phyloP scores from a whole-genome alignment of 83 land plant genomes.

The Larix sibirica region DNA sequence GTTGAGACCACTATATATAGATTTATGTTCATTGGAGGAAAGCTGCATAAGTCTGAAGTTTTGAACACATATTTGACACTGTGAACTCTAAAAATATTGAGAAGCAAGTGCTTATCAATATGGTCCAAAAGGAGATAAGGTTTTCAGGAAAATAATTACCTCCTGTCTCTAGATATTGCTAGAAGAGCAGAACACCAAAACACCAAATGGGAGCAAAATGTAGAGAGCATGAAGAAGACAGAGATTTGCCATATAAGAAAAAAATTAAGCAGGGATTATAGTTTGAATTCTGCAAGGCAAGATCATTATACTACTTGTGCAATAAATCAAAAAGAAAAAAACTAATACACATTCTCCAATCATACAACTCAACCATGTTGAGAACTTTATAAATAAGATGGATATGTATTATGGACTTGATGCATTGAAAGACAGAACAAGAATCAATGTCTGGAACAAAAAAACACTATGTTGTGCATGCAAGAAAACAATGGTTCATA shows the following conservation, averaged over 20 bases:
- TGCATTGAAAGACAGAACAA: no score
- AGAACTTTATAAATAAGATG: neutral
- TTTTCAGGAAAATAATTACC: neutral
- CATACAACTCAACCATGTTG: neutral
- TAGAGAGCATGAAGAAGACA: neutral
- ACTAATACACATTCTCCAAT: neutral
- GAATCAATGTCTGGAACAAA: no score
- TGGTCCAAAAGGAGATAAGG: neutral
- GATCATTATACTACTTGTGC: neutral
- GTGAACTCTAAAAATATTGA: neutral
- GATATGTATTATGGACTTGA: no score
- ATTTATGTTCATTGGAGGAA: neutral
- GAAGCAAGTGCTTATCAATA: neutral
- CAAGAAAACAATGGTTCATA: neutral
- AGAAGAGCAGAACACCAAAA: neutral
- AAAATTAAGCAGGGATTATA: neutral
- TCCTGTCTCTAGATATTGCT: neutral
- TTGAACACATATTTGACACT: neutral
- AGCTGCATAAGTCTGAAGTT: neutral
- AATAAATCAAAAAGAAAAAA: neutral
- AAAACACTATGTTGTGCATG: neutral
- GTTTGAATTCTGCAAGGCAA: neutral
- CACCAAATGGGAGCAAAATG: constrained; percentile 1
- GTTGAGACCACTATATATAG: neutral
- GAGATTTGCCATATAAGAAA: neutral